Conservation (phyloP, 2,329 filamentous ascomycete genomes). For the Arthrobotrys entomopaga region DNA sequence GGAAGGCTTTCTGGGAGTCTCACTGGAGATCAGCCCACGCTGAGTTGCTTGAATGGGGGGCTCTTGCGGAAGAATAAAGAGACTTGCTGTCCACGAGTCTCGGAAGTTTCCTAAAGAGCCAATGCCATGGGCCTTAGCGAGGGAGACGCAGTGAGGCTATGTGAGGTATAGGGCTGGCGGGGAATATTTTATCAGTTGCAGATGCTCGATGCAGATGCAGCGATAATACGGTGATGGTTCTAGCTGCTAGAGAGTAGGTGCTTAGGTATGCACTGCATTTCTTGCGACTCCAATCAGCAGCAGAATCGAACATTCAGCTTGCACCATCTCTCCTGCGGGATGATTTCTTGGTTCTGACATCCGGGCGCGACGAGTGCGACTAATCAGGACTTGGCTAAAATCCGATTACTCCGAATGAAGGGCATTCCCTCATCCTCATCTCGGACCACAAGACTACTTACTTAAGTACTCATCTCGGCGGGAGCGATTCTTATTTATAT, state of each 20-base stretch:
- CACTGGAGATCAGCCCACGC: slow-evolving; percentile 6
- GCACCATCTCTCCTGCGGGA: too few species aligned
- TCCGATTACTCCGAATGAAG: slow-evolving; percentile 1
- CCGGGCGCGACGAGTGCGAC: not conserved
- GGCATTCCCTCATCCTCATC: too few species aligned
- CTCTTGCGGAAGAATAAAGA: not conserved
- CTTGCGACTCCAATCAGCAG: slow-evolving; percentile 16
- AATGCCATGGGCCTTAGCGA: slow-evolving; percentile 26
- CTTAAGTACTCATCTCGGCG: too few species aligned
- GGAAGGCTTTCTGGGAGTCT: slow-evolving; percentile 36
- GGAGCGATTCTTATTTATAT: too few species aligned
- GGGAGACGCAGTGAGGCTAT: slow-evolving; percentile 33
- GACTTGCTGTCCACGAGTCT: slow-evolving; percentile 10
- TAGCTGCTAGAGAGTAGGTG: not conserved
- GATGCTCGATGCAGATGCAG: not conserved
- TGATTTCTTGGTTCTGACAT: not conserved
- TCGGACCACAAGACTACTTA: too few species aligned
- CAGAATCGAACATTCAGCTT: too few species aligned
- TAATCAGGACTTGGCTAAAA: not conserved
- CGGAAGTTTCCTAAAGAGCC: slow-evolving; percentile 19
- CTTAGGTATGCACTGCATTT: slow-evolving; percentile 3
- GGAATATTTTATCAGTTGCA: too few species aligned
- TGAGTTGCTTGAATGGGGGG: slow-evolving; percentile 1
- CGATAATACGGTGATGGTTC: not conserved
- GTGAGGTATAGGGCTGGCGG: slow-evolving; percentile 43